Conservation (phyloP, 208 protist genomes). For the Angomonas desouzai region DNA sequence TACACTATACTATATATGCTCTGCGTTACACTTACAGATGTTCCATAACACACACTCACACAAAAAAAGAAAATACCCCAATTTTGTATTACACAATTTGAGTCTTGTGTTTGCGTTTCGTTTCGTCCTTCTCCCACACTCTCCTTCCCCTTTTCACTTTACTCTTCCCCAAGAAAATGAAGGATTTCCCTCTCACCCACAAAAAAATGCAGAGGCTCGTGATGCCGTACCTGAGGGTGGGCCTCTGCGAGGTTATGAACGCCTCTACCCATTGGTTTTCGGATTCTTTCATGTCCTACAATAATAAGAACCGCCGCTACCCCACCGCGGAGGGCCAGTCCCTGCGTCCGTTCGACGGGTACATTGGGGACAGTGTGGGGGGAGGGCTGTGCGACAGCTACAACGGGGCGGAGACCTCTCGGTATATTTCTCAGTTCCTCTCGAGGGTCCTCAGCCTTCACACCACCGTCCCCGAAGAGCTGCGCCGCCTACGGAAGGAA, state of each 20-base stretch:
- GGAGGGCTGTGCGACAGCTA: slow-evolving; percentile 75
- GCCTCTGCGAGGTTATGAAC: slow-evolving; percentile 82
- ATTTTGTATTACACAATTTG: not conserved
- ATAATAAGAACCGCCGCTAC: slow-evolving; percentile 41
- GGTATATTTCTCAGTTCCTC: slow-evolving; percentile 51
- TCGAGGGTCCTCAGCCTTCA: slow-evolving; percentile 56
- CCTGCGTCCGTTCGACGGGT: slow-evolving; percentile 8
- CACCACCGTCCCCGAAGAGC: slow-evolving; percentile 37
- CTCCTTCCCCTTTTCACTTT: slow-evolving; percentile 7
- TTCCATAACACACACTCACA: too few relatives aligned
- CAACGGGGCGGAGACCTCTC: slow-evolving; percentile 38
- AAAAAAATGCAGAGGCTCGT: slow-evolving; percentile 66
- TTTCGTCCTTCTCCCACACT: slow-evolving; percentile 7
- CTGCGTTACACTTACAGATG: too few relatives aligned
- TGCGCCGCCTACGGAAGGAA: slow-evolving; percentile 42
- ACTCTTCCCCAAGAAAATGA: slow-evolving; percentile 8
- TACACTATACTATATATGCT: too few relatives aligned
- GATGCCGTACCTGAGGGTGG: slow-evolving; percentile 60
- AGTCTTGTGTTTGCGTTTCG: not conserved
- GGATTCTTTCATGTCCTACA: slow-evolving; percentile 66
- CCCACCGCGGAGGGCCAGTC: not conserved
- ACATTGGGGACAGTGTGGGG: slow-evolving; percentile 55
- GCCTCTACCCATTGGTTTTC: slow-evolving; percentile 38
- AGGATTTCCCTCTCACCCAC: slow-evolving; percentile 14
- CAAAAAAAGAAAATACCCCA: not conserved